A percentile compares a stretch with the other conserved stretches of the same genome.
Evolutionary conservation across 1,139 yeast genomes (phyloP).

Genomic region (Scheffersomyces titani): DNA sequence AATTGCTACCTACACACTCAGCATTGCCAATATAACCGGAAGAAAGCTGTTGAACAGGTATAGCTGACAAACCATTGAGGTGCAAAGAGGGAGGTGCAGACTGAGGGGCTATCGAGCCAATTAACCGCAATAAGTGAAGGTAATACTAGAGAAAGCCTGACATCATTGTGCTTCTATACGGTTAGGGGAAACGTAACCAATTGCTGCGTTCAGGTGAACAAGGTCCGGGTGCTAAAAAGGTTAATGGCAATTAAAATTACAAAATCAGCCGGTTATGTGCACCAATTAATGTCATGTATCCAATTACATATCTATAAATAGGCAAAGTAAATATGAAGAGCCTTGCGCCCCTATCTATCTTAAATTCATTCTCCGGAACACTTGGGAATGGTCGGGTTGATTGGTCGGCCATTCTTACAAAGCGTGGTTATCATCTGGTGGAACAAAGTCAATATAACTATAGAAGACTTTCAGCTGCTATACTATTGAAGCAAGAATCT

Average conservation of each 20-base stretch:
- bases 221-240: not conserved
- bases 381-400: not conserved
- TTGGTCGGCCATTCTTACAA: not conserved
- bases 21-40: not conserved
- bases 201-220: not conserved
- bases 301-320: not conserved
- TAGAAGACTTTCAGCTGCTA: not conserved
- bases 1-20: not conserved
- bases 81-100: not conserved
- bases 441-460: not conserved
- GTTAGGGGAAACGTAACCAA: not conserved
- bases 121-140: not conserved
- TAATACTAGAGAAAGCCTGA: not conserved
- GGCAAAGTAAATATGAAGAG: not conserved
- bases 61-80: not conserved
- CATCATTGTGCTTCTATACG: not conserved
- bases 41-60: not conserved
- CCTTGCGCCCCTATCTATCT: not conserved
- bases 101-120: not conserved
- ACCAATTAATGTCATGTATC: not conserved
- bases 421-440: not conserved
- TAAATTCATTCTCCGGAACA: too few relatives aligned
- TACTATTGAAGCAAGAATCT: not conserved
- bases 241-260: not conserved
- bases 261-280: not conserved